A percentile compares a stretch with the other conserved stretches of the same genome.
Conservation (phyloP, 306 rosid genomes). For the Carpinus viminea region DNA sequence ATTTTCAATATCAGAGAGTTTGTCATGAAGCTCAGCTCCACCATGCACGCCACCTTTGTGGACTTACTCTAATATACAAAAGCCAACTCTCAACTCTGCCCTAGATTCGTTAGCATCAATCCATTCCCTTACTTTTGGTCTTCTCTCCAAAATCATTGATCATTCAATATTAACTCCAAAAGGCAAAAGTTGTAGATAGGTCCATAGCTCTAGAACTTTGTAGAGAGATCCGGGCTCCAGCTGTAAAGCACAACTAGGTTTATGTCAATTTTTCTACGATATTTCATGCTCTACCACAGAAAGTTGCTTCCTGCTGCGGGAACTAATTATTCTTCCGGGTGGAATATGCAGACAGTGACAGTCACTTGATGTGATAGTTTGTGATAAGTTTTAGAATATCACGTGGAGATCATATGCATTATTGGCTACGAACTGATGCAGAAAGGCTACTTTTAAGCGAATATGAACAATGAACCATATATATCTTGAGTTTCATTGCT, state of each 20-base stretch:
- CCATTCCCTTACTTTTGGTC: not conserved
- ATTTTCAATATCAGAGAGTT: not conserved
- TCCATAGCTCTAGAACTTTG: slow-evolving; percentile 4
- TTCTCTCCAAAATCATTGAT: not conserved
- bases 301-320: not conserved
- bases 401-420: not conserved
- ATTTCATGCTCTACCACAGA: not conserved
- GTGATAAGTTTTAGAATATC: not conserved
- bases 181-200: not conserved
- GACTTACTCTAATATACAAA: not conserved
- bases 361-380: not conserved
- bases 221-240: too few relatives aligned
- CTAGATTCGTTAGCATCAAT: not conserved
- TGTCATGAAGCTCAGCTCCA: not conserved
- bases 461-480: too few relatives aligned
- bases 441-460: too few relatives aligned
- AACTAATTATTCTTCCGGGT: not conserved
- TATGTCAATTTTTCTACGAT: not conserved
- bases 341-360: not conserved
- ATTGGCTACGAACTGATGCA: not conserved
- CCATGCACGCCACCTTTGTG: slow-evolving; percentile 14
- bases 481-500: too few relatives aligned
- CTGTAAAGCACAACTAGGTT: not conserved
- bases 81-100: too few relatives aligned
- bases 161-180: not conserved